phyloP scores from a whole-genome alignment of 768 basidiomycete species.

The Gymnopilus junonius region DNA sequence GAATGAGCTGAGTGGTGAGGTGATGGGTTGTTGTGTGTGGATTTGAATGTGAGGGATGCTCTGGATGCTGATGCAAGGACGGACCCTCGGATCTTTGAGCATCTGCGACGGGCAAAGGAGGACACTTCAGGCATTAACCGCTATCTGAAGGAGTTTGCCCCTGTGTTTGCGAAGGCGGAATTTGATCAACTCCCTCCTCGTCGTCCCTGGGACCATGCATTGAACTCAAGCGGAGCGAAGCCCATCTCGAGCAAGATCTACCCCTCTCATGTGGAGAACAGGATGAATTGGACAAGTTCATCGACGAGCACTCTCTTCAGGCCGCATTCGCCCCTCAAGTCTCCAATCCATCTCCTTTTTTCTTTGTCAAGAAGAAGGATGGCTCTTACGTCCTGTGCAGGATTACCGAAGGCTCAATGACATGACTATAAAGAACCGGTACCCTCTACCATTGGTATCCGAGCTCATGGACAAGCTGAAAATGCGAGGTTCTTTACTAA shows the following conservation, averaged over 20 bases:
- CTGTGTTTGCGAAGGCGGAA: conserved; percentile 10
- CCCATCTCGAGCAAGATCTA: conserved; percentile 30
- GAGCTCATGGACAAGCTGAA: conserved; percentile 29
- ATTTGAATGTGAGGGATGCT: too few species aligned
- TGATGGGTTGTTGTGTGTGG: too few species aligned
- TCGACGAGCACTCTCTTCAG: not conserved
- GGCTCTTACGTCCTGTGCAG: conserved; percentile 22
- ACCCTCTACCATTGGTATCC: conserved; percentile 28
- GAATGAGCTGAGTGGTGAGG: not conserved
- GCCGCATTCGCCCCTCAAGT: conserved; percentile 34
- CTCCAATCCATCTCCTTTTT: conserved; percentile 21
- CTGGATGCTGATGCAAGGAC: not conserved
- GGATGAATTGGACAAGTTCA: not conserved
- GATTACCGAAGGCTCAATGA: conserved; percentile 34
- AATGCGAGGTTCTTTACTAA: conserved; percentile 33
- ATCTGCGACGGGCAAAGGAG: not conserved
- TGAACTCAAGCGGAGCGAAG: conserved; percentile 30
- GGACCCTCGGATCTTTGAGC: not conserved
- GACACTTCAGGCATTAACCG: not conserved
- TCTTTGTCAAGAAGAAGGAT: conserved; percentile 14
- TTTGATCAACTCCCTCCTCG: conserved; percentile 21
- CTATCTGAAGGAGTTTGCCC: conserved; percentile 14
- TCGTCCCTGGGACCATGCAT: conserved; percentile 39
- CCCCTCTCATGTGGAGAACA: not conserved
- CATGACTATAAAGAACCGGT: conserved; percentile 30